Evolutionary conservation across 768 basidiomycete genomes (phyloP).

Genomic region (Auriscalpium orientale): DNA sequence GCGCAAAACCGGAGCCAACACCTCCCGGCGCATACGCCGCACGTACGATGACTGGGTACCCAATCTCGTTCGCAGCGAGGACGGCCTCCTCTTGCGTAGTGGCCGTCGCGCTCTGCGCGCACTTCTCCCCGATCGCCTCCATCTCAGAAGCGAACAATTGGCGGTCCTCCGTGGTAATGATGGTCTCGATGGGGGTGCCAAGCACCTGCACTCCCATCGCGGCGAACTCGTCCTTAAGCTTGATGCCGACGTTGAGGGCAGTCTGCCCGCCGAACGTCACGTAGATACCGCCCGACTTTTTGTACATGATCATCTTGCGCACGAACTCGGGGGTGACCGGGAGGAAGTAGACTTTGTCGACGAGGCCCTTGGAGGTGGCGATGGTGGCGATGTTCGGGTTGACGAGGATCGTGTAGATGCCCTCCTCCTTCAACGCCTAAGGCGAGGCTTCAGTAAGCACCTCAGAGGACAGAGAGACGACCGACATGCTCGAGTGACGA

Average conservation of each 20-base stretch:
- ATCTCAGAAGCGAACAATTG: conserved; percentile 79
- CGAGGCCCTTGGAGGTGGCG: conserved; percentile 92
- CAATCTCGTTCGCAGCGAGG: conserved; percentile 82
- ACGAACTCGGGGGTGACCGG: conserved; percentile 98
- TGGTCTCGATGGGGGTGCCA: conserved; percentile 86
- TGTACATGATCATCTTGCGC: conserved; percentile 95
- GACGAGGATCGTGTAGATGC: conserved; percentile 97
- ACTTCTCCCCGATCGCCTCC: conserved; percentile 52
- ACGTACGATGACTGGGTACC: conserved; percentile 96
- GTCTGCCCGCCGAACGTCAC: conserved; percentile 98
- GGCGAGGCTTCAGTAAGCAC: too few species aligned
- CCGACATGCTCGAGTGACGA: too few species aligned
- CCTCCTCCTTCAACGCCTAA: conserved; percentile 93
- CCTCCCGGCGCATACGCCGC: conserved; percentile 97
- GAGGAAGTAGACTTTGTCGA: conserved; percentile 99
- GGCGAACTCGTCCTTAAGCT: conserved; percentile 62
- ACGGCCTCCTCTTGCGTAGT: conserved; percentile 93
- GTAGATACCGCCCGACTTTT: conserved; percentile 98
- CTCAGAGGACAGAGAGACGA: too few species aligned
- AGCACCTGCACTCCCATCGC: conserved; percentile 84
- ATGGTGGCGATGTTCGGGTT: conserved; percentile 99
- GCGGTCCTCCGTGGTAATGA: conserved; percentile 69
- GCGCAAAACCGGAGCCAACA: conserved; percentile 97
- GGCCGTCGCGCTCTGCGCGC: conserved; percentile 80
- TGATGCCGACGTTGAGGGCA: conserved; percentile 95